Percentiles rank a stretch among this genome's conserved stretches.
Evolutionary conservation across 2,329 filamentous ascomycete species (phyloP).

Genomic region (Penicillium rolfsii): DNA sequence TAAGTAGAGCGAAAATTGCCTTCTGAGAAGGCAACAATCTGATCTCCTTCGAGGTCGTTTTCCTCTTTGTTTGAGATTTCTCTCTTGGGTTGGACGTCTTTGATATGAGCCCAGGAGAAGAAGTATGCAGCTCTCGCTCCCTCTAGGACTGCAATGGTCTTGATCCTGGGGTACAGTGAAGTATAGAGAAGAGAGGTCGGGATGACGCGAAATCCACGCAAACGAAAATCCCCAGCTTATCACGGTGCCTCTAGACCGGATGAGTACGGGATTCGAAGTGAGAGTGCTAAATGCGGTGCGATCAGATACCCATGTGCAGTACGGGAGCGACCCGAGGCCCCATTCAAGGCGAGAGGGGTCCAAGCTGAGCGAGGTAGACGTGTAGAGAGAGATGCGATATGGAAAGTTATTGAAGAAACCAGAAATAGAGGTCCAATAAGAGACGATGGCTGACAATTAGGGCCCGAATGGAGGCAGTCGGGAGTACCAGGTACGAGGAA

Average conservation of each 20-base stretch:
- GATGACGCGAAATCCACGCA: not conserved
- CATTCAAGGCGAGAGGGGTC: constrained; percentile 10
- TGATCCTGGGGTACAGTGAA: not conserved
- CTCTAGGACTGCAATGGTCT: not conserved
- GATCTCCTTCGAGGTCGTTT: not conserved
- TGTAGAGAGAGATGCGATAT: not conserved
- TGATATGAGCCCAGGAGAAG: too few relatives aligned
- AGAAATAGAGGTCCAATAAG: not conserved
- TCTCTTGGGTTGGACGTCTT: not conserved
- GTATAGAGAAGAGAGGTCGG: not conserved
- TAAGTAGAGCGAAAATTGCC: not conserved
- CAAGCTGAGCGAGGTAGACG: constrained; percentile 8
- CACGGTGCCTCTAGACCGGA: constrained; percentile 1
- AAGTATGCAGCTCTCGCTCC: not conserved
- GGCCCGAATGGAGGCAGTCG: not conserved
- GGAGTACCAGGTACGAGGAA: not conserved
- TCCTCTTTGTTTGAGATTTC: not conserved
- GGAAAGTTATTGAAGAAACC: not conserved
- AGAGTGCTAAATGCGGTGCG: constrained; percentile 4
- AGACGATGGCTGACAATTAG: not conserved
- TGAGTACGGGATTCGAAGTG: not conserved
- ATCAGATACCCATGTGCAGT: constrained; percentile 24
- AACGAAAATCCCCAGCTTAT: not conserved
- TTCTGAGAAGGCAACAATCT: not conserved
- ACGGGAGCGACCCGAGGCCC: constrained; percentile 19